Conservation (phyloP, 805 yeast genomes). For the Nakazawaea wickerhamii region DNA sequence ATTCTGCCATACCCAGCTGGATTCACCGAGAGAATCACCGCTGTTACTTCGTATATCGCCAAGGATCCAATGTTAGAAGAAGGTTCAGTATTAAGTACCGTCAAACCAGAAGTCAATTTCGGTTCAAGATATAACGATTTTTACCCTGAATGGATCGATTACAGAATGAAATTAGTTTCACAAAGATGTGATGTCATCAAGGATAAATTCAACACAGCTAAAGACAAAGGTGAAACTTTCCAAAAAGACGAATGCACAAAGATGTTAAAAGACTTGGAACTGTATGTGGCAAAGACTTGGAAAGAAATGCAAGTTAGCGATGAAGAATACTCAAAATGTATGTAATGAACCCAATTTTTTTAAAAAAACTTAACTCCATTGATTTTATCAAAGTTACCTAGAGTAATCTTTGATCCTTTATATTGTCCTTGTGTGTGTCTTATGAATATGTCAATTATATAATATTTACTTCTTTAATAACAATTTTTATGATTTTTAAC, state of each 20-base stretch:
- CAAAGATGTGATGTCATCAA: conserved; percentile 27
- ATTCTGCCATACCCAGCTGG: conserved; percentile 42
- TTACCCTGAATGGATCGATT: conserved; percentile 35
- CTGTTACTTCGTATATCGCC: conserved; percentile 38
- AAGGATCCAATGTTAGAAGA: conserved; percentile 31
- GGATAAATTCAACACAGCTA: conserved; percentile 19
- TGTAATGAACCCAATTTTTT: neutral
- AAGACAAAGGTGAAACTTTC: conserved; percentile 25
- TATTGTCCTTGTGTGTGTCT: too few relatives aligned
- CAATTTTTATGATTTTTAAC: too few relatives aligned
- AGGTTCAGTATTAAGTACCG: conserved; percentile 34
- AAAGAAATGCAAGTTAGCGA: conserved; percentile 29
- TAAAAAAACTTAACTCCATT: neutral
- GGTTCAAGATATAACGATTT: conserved; percentile 33
- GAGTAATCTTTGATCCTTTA: too few relatives aligned
- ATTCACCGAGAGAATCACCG: conserved; percentile 35
- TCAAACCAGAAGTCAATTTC: conserved; percentile 32
- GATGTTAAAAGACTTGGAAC: conserved; percentile 27
- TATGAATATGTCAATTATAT: too few relatives aligned
- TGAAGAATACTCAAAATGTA: conserved; percentile 18
- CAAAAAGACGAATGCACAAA: conserved; percentile 31
- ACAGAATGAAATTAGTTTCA: conserved; percentile 30
- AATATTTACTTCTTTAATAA: too few relatives aligned
- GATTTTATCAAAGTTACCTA: too few relatives aligned
- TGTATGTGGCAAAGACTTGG: conserved; percentile 26